phyloP scores from a whole-genome alignment of 805 yeast species.

The Metschnikowia reukaufii region DNA sequence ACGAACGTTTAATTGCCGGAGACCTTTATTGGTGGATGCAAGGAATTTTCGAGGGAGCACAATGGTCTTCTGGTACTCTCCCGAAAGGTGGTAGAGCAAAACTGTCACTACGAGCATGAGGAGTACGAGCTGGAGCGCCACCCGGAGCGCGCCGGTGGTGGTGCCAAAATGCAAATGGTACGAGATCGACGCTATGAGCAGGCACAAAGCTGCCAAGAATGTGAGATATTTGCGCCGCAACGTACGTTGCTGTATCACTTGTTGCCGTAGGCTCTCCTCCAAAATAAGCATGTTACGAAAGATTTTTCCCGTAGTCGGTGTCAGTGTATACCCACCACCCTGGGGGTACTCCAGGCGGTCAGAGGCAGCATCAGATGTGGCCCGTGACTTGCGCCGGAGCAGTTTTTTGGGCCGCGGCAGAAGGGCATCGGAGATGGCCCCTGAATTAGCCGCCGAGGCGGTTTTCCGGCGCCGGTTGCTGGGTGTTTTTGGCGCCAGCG shows the following conservation, averaged over 20 bases:
- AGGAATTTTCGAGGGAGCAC: constrained; percentile 78
- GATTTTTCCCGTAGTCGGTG: constrained; percentile 64
- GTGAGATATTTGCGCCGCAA: constrained; percentile 62
- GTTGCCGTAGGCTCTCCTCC: constrained; percentile 83
- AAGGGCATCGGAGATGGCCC: background rate
- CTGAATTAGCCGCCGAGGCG: background rate
- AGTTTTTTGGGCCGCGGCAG: constrained; percentile 8
- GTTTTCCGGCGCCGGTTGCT: constrained; percentile 6
- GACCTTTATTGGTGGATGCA: constrained; percentile 82
- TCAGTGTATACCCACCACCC: constrained; percentile 22
- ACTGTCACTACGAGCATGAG: constrained; percentile 66
- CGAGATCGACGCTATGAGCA: constrained; percentile 40
- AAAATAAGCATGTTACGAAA: constrained; percentile 78
- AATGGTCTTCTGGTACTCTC: constrained; percentile 85
- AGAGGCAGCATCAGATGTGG: constrained; percentile 17
- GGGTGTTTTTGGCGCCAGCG: constrained; percentile 9
- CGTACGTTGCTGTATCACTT: constrained; percentile 68
- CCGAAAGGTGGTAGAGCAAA: constrained; percentile 77
- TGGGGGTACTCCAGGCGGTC: constrained; percentile 18
- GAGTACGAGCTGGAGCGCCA: constrained; percentile 52
- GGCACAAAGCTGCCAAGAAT: constrained; percentile 45
- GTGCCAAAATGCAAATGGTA: constrained; percentile 38
- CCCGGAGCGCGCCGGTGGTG: constrained; percentile 27
- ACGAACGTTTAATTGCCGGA: constrained; percentile 77
- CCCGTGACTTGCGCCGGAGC: constrained; percentile 17